Evolutionary conservation across 257 asterid genomes (phyloP).

Genomic region (Parsonsia alboflavescens): DNA sequence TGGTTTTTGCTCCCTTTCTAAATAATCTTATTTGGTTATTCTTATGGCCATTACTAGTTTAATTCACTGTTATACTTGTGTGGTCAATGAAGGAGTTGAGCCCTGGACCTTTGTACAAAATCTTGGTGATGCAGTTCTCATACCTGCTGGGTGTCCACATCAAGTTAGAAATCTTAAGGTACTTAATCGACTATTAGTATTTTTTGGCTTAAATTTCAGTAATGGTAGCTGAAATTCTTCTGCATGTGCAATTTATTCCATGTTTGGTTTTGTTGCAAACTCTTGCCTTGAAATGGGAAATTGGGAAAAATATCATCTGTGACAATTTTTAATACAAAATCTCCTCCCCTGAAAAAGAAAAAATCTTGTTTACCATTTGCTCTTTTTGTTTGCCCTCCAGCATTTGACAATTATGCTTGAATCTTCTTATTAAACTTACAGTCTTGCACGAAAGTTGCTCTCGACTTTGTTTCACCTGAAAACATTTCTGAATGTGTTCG

Average conservation of each 20-base stretch:
- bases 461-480: conserved; percentile 81
- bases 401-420: conserved; percentile 5
- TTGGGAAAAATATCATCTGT: too few species aligned
- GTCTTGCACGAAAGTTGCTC: conserved; percentile 78
- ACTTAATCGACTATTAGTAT: background rate
- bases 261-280: background rate
- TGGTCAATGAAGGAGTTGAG: conserved; percentile 50
- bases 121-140: conserved; percentile 83
- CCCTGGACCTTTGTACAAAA: conserved; percentile 87
- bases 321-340: too few species aligned
- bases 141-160: conserved; percentile 92
- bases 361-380: background rate
- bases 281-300: background rate
- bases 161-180: conserved; percentile 86
- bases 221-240: background rate
- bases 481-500: conserved; percentile 56
- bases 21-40: background rate
- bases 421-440: conserved; percentile 23
- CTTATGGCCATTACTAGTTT: background rate
- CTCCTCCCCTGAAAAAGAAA: too few species aligned
- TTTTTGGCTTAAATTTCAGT: background rate
- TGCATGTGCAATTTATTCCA: background rate
- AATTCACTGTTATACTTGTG: background rate
- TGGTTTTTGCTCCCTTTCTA: conserved; percentile 17
- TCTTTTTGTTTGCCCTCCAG: background rate